Percentiles rank a stretch among this genome's conserved stretches.
phyloP scores from a whole-genome alignment of 441 rosid genomes.

The Flueggea neowawraea region DNA sequence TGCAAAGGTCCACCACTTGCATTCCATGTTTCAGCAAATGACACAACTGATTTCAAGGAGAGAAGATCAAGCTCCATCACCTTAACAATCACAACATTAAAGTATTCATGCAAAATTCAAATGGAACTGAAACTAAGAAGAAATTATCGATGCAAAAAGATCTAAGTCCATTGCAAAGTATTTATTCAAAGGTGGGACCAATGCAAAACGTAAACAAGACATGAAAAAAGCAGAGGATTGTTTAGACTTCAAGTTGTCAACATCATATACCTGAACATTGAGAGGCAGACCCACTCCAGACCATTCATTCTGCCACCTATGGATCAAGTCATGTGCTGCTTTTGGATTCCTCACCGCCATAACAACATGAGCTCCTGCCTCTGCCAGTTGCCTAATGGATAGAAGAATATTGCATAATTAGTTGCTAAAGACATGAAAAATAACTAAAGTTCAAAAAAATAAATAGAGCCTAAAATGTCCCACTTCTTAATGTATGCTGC shows the following conservation, averaged over 20 bases:
- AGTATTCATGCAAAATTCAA: conserved; percentile 10
- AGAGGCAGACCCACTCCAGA: conserved; percentile 74
- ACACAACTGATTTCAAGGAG: conserved; percentile 78
- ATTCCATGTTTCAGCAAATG: conserved; percentile 83
- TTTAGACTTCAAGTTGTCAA: not conserved
- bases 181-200: no score
- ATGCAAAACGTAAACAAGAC: not conserved
- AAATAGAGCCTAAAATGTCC: no score
- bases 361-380: conserved; percentile 96
- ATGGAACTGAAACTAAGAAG: not conserved
- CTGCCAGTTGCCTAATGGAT: conserved; percentile 76
- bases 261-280: conserved; percentile 59
- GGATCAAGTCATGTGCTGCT: conserved; percentile 73
- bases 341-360: conserved; percentile 94
- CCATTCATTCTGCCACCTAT: conserved; percentile 78
- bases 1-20: conserved; percentile 72
- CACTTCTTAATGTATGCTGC: no score
- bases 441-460: no score
- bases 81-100: conserved; percentile 30
- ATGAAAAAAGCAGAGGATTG: not conserved
- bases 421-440: not conserved
- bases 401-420: not conserved
- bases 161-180: no score
- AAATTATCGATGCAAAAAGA: no score
- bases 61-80: conserved; percentile 98